phyloP scores from a whole-genome alignment of 106 monocot genomes.

The Dendrobium nobile region DNA sequence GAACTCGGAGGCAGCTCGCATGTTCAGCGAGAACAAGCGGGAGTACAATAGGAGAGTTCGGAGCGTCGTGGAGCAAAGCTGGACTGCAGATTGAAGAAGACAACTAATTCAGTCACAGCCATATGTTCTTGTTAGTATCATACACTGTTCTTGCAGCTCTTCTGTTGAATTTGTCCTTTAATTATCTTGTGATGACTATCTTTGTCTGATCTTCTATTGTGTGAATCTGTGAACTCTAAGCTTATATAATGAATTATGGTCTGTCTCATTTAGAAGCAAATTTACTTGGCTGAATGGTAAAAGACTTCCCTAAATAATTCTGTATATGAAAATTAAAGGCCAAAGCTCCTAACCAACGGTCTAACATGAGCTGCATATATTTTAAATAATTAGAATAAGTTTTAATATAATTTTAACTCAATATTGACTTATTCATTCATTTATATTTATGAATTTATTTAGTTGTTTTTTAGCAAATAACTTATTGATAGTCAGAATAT shows the following conservation, averaged over 20 bases:
- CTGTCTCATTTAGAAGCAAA: background rate
- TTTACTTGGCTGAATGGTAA: background rate
- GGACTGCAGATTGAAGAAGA: slow-evolving; percentile 29
- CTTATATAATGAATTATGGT: background rate
- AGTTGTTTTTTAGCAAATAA: no score
- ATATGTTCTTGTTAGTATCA: background rate
- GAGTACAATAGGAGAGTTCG: slow-evolving; percentile 33
- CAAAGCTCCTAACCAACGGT: no score
- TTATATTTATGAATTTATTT: no score
- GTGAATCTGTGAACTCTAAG: background rate
- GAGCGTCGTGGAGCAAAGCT: slow-evolving; percentile 25
- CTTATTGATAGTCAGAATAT: no score
- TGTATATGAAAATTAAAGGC: no score
- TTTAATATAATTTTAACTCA: no score
- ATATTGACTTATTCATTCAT: no score
- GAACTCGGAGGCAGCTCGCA: slow-evolving; percentile 29
- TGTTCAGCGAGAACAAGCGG: slow-evolving; percentile 27
- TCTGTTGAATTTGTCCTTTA: background rate
- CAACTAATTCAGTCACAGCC: background rate
- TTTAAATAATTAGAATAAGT: no score
- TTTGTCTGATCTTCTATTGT: background rate
- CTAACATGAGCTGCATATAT: no score
- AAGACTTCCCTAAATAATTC: background rate
- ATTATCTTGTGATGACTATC: slow-evolving; percentile 5
- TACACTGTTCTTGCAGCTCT: background rate